A percentile compares a stretch with the other conserved stretches of the same genome.
phyloP scores from a whole-genome alignment of 129 eudicot genomes.

The Helianthus annuus region HanXRQr2.0-SUNRISE NC_035445.2:66105461-66105960 shows the following conservation, averaged over 20 bases:
- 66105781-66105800: no score
- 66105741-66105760: no score
- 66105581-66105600: neutral
- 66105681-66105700: no score
- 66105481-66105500: neutral
- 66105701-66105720: no score
- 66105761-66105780: no score
- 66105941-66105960: neutral
- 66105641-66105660: slow-evolving; percentile 1
- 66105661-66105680: neutral
- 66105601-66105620: slow-evolving; percentile 10
- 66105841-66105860: neutral
- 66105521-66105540: slow-evolving; percentile 15
- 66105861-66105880: neutral
- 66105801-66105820: no score
- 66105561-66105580: slow-evolving; percentile 23
- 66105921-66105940: neutral
- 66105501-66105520: neutral
- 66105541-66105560: slow-evolving; percentile 19
- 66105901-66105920: no score
- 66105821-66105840: no score
- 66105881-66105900: no score
- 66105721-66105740: no score
- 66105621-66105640: neutral
- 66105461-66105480: slow-evolving; percentile 13